Base-by-base conservation (phyloP, 192 early-diverging fungal species). In the Coemansia sp. region DNA sequence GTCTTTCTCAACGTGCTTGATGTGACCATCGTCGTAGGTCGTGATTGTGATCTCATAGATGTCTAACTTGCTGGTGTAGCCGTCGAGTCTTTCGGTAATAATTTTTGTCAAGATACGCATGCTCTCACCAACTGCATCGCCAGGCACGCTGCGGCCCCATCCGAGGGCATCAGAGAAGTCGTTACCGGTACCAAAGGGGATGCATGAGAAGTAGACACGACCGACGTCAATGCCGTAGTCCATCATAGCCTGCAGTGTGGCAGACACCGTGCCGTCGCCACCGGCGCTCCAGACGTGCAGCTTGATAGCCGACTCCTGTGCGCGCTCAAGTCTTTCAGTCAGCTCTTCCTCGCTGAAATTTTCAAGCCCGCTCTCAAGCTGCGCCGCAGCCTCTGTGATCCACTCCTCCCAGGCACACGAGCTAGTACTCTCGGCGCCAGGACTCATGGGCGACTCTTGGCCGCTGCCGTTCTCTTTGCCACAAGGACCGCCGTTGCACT, bases 201-300 rank as follows among this genome's bases (percentile, higher is more conserved):
- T 87, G 62, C 84, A 82, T 39, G 84, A 86, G 53, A 87, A 87
- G 62, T 79, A 87, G 44, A 90, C 67, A n/a, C 81, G 80, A 33
- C 85, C 74, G 23, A 86, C 73, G 45, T 86, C 82, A 45, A 88
- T 80, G 21, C 78, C 75, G 54, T 86, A 76, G 24, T 63, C 61
- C 55, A 88, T 83, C 59, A 90, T 61, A 23, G 77, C 67, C 59
- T 87, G 85, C 39, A 88, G 66, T 3, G 88, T 87, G 8, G 83
- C 76, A 78, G 86, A 87, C 25, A 90, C 83, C 0, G 88, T 90
- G 21, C 88, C 88, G 66, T 90, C 88, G 21, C 88, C 88, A 23
- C 88, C 88, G 0, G 87, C 88, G 53, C 82, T 84, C 88, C 88
- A 90, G 17, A 86, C 83, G 67, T 90, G 88, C 53, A 90, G 67